phyloP scores from a whole-genome alignment of 345 rosid genomes.

The Triadica sebifera region DNA sequence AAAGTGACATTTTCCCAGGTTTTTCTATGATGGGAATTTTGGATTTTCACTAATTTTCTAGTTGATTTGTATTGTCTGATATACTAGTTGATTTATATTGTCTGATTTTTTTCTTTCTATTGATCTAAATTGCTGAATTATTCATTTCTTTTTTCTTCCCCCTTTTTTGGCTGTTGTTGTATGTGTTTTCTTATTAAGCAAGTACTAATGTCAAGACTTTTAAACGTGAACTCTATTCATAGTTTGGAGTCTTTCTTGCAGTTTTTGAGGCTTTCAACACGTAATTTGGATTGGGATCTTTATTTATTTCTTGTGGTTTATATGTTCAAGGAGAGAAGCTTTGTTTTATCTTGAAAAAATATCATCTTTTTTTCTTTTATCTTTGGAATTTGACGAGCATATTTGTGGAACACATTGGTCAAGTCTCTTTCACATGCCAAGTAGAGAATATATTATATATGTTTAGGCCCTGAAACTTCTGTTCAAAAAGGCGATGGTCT shows the following conservation, averaged over 20 bases:
- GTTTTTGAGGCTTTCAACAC: background rate
- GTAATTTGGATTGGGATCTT: background rate
- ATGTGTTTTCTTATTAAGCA: background rate
- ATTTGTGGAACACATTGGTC: background rate
- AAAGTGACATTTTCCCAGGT: slow-evolving; percentile 28
- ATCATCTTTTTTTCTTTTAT: background rate
- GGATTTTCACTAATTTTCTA: slow-evolving; percentile 13
- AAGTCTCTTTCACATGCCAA: background rate
- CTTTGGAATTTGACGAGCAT: background rate
- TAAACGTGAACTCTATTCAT: background rate
- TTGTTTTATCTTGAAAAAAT: background rate
- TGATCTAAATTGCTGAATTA: slow-evolving; percentile 13
- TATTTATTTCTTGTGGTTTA: background rate
- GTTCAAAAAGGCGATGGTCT: no score
- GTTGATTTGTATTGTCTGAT: slow-evolving; percentile 19
- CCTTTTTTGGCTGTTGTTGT: no score
- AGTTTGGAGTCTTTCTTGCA: background rate
- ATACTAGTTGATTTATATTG: slow-evolving; percentile 16
- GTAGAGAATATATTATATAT: background rate
- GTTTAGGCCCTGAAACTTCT: no score
- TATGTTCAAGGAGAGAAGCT: background rate
- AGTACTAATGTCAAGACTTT: background rate
- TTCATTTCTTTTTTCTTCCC: slow-evolving; percentile 4
- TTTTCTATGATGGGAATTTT: slow-evolving; percentile 37
- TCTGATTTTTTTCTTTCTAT: slow-evolving; percentile 10